These are phyloP conservation scores for Trichaptum fuscoviolaceum DNA, from an alignment of 768 basidiomycete species.

Conservation along the genomic window DNA sequence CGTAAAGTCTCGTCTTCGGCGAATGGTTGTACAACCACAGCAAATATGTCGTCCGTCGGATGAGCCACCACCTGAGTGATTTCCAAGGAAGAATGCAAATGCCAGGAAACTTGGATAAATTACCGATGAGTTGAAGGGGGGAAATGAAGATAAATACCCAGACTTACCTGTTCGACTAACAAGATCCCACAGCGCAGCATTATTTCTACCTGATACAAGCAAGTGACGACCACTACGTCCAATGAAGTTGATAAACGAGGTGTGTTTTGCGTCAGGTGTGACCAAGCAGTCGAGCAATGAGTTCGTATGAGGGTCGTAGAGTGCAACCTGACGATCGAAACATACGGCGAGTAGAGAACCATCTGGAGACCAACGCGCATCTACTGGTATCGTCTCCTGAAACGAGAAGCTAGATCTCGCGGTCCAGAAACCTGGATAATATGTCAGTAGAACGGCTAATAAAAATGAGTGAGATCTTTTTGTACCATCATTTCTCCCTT, in stretches of 20 bases:
- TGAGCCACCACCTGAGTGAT: slow-evolving; percentile 51
- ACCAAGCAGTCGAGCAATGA: slow-evolving; percentile 54
- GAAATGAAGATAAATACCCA: slow-evolving; percentile 3
- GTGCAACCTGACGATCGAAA: slow-evolving; percentile 56
- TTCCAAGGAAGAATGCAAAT: slow-evolving; percentile 29
- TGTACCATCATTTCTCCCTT: slow-evolving; percentile 49
- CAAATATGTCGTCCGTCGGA: slow-evolving; percentile 52
- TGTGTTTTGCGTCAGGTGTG: slow-evolving; percentile 44
- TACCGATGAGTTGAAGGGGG: slow-evolving; percentile 7
- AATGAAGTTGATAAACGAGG: slow-evolving; percentile 54
- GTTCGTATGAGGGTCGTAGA: slow-evolving; percentile 70
- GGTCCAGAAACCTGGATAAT: slow-evolving; percentile 68
- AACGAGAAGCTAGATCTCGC: slow-evolving; percentile 66
- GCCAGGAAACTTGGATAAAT: slow-evolving; percentile 56
- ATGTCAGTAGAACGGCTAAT: neutral
- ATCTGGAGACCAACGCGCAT: slow-evolving; percentile 78
- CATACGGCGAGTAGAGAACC: slow-evolving; percentile 78
- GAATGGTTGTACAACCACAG: slow-evolving; percentile 40
- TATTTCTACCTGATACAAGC: slow-evolving; percentile 41
- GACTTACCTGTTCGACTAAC: slow-evolving; percentile 53
- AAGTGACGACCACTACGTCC: slow-evolving; percentile 70
- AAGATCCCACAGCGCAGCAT: slow-evolving; percentile 70
- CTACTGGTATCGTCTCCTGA: slow-evolving; percentile 59
- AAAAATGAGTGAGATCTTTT: slow-evolving; percentile 7
- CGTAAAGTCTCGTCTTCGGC: slow-evolving; percentile 21